Conservation (phyloP, 352 stramenopile species). For the Globisporangium lucens region DNA sequence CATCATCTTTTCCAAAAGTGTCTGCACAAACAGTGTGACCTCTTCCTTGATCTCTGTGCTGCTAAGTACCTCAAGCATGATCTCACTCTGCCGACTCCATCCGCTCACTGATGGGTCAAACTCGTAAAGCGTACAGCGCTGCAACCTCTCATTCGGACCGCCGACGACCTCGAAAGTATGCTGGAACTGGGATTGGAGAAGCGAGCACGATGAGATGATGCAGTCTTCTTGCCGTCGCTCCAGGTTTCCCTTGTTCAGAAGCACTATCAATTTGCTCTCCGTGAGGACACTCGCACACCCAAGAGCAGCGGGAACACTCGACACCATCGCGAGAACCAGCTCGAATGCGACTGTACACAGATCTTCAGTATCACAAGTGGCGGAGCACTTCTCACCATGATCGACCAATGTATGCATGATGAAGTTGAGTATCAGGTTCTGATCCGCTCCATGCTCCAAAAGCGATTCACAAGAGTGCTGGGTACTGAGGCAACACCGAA, state of each 20-base stretch:
- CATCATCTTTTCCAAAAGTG: slow-evolving; percentile 38
- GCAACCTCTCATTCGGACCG: slow-evolving; percentile 29
- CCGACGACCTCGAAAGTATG: slow-evolving; percentile 29
- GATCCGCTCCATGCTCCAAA: not conserved
- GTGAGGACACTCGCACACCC: slow-evolving; percentile 15
- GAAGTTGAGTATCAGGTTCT: slow-evolving; percentile 21
- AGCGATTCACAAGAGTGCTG: slow-evolving; percentile 20
- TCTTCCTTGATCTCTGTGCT: not conserved
- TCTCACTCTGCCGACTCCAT: not conserved
- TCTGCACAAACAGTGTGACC: slow-evolving; percentile 17
- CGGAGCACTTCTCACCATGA: slow-evolving; percentile 22
- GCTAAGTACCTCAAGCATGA: not conserved
- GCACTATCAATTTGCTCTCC: not conserved
- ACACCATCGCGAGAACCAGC: slow-evolving; percentile 27
- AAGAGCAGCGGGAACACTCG: slow-evolving; percentile 37
- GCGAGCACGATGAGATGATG: slow-evolving; percentile 20
- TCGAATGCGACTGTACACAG: slow-evolving; percentile 37
- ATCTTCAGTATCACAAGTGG: slow-evolving; percentile 36
- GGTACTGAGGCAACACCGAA: slow-evolving; percentile 35
- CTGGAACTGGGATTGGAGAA: slow-evolving; percentile 35
- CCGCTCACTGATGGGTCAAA: slow-evolving; percentile 19
- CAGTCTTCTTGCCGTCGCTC: not conserved
- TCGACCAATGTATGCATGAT: slow-evolving; percentile 22
- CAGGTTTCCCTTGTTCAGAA: slow-evolving; percentile 2
- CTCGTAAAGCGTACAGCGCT: slow-evolving; percentile 23